Base-by-base conservation (phyloP, 768 basidiomycete species). In the Phanerochaete sordida region DNA sequence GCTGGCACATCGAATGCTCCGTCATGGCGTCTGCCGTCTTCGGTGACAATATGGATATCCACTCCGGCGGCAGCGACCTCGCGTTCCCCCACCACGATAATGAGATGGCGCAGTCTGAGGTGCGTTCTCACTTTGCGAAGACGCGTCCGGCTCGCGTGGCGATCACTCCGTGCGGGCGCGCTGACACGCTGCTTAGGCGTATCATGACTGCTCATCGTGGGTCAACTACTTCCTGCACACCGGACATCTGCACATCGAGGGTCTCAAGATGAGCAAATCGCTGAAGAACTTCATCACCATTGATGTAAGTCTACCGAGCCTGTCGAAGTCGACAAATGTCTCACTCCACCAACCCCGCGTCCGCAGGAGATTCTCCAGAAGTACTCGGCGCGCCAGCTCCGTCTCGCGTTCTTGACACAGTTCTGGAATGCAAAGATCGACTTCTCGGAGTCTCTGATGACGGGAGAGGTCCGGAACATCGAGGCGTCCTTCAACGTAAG, bases 41-140 rank as follows among this genome's bases (percentile, higher is more conserved):
- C 47, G 96, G 95, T 2, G 83, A 87, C 58, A 88, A 86, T 59
- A 91, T 99, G 86, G 97, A 98, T 73, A 95, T 99, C 62, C 97
- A 99, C 72, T 97, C 95, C 8, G 97, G 97, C 53, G 97, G 97
- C 4, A 87, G 93, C 43, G 97, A 99, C 75, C 79, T 99, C 51
- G 91, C 93, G n/a, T 99, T 99, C 76, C 97, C 97, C 5, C 97
- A 99, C 76, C 97, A 99, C 70, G 96, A 98, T 72, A 99, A 99
- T 71, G 97, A 99, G 76, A 83, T 99, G 68, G 97, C 97, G 0
- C 97, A 99, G 74, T 87, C 93, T 52, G 97, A 98, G 86, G 96
- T 88, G 65, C 49, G 64, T 60, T 43, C 35, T 47, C 44, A 56
- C 53, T 47, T 35, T 27, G 39, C 19, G 33, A 12, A 12, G 51